Conservation (phyloP, 2,329 filamentous ascomycete genomes). For the Neonectria ditissima region DNA sequence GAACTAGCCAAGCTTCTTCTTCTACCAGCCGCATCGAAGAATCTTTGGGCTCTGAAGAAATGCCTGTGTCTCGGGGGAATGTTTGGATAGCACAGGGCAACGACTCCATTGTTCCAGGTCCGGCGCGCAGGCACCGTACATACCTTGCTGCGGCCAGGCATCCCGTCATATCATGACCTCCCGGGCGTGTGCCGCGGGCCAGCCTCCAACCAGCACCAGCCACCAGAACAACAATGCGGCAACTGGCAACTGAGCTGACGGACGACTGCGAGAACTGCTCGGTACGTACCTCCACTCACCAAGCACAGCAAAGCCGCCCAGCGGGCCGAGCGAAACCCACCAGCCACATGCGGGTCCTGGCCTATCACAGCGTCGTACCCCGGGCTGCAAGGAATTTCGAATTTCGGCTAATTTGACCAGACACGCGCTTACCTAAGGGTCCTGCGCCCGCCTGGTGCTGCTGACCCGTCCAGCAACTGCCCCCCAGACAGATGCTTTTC, state of each 20-base stretch:
- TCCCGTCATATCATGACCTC: neutral
- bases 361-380: constrained; percentile 14
- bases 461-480: constrained; percentile 18
- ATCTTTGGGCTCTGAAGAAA: neutral
- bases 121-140: constrained; percentile 3
- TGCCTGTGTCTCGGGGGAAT: constrained; percentile 1
- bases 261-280: neutral
- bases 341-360: constrained; percentile 12
- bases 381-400: constrained; percentile 25
- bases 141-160: neutral
- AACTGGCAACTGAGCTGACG: too few species aligned
- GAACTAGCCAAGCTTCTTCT: constrained; percentile 5
- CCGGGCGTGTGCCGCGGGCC: neutral
- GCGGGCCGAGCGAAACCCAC: constrained; percentile 13
- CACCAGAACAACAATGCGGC: neutral
- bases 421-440: constrained; percentile 43
- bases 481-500: constrained; percentile 40
- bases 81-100: constrained; percentile 19
- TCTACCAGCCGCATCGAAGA: neutral
- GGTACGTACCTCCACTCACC: constrained; percentile 3
- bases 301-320: neutral
- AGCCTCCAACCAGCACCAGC: constrained; percentile 17
- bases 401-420: constrained; percentile 27
- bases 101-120: constrained; percentile 16
- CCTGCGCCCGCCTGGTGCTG: constrained; percentile 19